Evolutionary conservation across 75 land plant species (phyloP).

Genomic region (Cunninghamia lanceolata): DNA sequence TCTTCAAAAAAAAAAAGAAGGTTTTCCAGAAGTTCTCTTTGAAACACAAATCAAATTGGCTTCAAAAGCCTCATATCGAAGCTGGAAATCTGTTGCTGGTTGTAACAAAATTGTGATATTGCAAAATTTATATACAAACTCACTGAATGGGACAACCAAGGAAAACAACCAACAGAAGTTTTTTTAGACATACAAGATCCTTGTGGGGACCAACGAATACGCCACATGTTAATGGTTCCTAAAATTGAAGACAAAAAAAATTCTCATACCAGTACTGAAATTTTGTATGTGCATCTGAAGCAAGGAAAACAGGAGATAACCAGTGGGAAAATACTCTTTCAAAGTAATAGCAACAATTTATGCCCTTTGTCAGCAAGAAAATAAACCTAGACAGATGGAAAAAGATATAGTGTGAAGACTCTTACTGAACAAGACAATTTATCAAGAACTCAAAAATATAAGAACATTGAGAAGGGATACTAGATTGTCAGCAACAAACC

Average conservation of each 20-base stretch:
- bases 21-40: not conserved
- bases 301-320: not conserved
- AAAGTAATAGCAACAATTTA: not conserved
- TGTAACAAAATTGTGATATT: not conserved
- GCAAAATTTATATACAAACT: constrained; percentile 2
- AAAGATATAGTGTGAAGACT: not conserved
- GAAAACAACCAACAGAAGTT: not conserved
- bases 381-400: not conserved
- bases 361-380: not conserved
- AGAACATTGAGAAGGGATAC: not conserved
- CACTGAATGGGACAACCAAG: not conserved
- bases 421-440: not conserved
- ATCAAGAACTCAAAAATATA: not conserved
- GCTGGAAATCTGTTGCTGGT: not conserved
- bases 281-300: not conserved
- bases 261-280: not conserved
- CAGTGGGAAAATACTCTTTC: not conserved
- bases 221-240: not conserved
- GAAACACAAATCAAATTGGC: not conserved
- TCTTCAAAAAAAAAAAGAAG: not conserved
- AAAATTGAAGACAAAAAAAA: not conserved
- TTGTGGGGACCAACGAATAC: not conserved
- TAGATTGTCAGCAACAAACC: not conserved
- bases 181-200: not conserved
- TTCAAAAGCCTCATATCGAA: not conserved